Base-by-base conservation (phyloP, 2,329 filamentous ascomycete genomes). In the Cercospora sp. region DNA sequence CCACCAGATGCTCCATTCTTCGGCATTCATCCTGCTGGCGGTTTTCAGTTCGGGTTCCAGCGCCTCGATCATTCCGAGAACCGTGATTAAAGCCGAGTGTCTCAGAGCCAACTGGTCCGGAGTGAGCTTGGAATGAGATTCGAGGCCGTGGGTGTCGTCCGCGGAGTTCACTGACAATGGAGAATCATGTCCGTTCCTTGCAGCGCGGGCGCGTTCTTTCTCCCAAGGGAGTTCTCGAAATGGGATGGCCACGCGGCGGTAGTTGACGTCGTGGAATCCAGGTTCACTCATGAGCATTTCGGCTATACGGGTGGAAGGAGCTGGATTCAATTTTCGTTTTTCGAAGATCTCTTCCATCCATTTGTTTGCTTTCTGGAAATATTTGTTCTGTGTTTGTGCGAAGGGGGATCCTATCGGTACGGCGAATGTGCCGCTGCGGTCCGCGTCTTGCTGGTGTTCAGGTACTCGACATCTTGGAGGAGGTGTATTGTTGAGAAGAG, bases 1-100 rank as follows among this genome's bases (percentile, higher is more conserved):
- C 81, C 91, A 88, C 94, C 94, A 97, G 51, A 88, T 84, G 78
- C 96, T 91, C 93, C 93, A 97, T 81, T 97, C 94, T 73, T 97
- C 93, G 76, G 91, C 88, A 75, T 90, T 92, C 83, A 97, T 97
- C 13, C 90, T 91, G 75, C 91, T 96, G 57, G 89, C 88, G 75
- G 97, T 91, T 73, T 91, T 88, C 73, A 97, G 82, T 67, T 95
- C 81, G 5, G 92, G 92, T 79, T 97, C 94, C 74, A 97, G 82
- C 70, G 90, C 90, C 77, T 95, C 92, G 64, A 97, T 92, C 84
- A 93, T 87, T 77, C 94, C 91, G 63, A 96, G 87, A 5, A 94
- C 88, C 2, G 91, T 93, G 76, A 91, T 82, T 65, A 97, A 84
- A n/a, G 93, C 93, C 10, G 92, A 94, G 74, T 89, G 86, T 64